These are phyloP conservation scores for Fusarium falciforme DNA, from an alignment of 2,329 filamentous ascomycete species.

Conservation along the genomic window DNA sequence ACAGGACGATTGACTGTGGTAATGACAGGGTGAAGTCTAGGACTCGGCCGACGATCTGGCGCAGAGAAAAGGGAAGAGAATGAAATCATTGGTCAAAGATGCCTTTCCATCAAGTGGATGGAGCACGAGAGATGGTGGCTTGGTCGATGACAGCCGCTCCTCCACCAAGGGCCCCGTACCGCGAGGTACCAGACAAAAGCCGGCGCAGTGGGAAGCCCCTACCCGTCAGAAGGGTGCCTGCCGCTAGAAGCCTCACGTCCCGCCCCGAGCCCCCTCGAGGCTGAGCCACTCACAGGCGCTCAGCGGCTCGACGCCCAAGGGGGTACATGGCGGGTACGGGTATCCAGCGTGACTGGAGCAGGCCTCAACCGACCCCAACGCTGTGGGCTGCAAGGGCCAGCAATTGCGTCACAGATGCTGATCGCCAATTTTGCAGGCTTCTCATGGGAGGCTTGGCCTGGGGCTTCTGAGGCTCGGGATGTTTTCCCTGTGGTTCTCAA, in stretches of 20 bases:
- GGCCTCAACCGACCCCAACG: constrained; percentile 31
- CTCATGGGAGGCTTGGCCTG: constrained; percentile 15
- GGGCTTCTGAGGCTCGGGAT: constrained; percentile 34
- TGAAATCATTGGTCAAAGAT: constrained; percentile 6
- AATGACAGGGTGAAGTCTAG: constrained; percentile 1
- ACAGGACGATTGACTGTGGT: constrained; percentile 9
- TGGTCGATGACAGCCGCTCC: constrained; percentile 9
- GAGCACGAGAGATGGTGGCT: not conserved
- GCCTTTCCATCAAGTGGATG: not conserved
- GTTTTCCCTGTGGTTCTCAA: constrained; percentile 33
- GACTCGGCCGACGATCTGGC: constrained; percentile 15
- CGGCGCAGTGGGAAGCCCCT: constrained; percentile 17
- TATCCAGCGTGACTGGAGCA: constrained; percentile 16
- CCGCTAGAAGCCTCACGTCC: constrained; percentile 8
- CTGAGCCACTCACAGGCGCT: constrained; percentile 19
- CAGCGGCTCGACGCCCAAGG: not conserved
- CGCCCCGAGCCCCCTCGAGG: constrained; percentile 16
- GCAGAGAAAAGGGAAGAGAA: constrained; percentile 2
- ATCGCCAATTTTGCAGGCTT: constrained; percentile 44
- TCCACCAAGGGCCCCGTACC: constrained; percentile 6
- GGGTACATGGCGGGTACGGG: not conserved
- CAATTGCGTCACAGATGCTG: constrained; percentile 49
- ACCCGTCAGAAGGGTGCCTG: constrained; percentile 17
- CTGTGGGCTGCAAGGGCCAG: constrained; percentile 40
- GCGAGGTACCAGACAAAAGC: not conserved